These are phyloP conservation scores for Xylaria polymorpha DNA, from an alignment of 2,329 filamentous ascomycete species.

Conservation along the genomic window DNA sequence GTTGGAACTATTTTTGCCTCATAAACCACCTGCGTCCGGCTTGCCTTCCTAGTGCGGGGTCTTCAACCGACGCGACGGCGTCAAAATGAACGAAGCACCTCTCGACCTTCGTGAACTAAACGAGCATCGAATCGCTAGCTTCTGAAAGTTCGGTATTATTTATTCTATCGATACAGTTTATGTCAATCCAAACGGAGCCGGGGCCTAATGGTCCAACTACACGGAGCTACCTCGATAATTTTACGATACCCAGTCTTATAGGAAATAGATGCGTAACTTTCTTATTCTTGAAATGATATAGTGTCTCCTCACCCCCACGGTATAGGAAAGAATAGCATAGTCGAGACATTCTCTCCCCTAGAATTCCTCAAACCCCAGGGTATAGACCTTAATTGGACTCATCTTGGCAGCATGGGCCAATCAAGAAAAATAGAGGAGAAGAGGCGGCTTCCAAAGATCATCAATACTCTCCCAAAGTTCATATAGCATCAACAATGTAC, in stretches of 20 bases:
- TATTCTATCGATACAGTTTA: too few relatives aligned
- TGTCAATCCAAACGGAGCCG: too few relatives aligned
- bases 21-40: background rate
- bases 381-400: background rate
- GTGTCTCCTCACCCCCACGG: constrained; percentile 2
- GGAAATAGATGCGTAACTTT: background rate
- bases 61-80: background rate
- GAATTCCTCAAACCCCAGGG: background rate
- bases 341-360: background rate
- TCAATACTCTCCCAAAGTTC: too few relatives aligned
- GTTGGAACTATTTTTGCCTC: too few relatives aligned
- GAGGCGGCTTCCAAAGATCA: too few relatives aligned
- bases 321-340: constrained; percentile 6
- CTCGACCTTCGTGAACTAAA: background rate
- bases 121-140: constrained; percentile 2
- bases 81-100: too few relatives aligned
- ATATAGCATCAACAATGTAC: too few relatives aligned
- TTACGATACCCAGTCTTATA: too few relatives aligned
- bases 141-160: too few relatives aligned
- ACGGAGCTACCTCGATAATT: too few relatives aligned
- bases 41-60: background rate
- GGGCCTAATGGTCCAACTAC: too few relatives aligned
- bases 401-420: background rate
- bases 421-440: background rate
- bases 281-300: constrained; percentile 9